phyloP scores from a whole-genome alignment of 129 eudicot genomes.

The Helianthus tuberosus region DNA sequence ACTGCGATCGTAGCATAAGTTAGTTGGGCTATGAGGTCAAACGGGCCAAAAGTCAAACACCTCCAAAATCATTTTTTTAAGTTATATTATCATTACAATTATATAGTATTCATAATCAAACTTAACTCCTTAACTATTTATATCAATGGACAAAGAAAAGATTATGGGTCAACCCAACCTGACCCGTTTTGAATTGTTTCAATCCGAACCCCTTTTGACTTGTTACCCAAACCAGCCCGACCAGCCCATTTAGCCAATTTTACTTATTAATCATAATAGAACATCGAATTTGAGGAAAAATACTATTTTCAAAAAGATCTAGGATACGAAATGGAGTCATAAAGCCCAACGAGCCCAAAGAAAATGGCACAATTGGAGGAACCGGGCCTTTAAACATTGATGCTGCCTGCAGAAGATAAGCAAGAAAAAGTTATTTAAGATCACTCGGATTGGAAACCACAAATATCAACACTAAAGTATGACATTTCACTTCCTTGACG shows the following conservation, averaged over 20 bases:
- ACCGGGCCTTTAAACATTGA: constrained; percentile 98
- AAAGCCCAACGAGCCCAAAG: constrained; percentile 94
- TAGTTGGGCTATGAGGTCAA: constrained; percentile 55
- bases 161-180: constrained; percentile 38
- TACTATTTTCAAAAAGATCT: constrained; percentile 18
- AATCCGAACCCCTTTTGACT: constrained; percentile 1
- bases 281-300: background rate
- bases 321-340: constrained; percentile 99
- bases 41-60: too few species aligned
- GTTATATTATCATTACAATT: constrained; percentile 52
- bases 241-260: constrained; percentile 3
- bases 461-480: constrained; percentile 1
- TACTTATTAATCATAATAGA: background rate
- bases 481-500: constrained; percentile 2
- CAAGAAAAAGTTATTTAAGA: background rate
- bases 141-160: too few species aligned
- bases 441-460: background rate
- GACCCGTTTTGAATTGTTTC: background rate
- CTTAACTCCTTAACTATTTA: too few species aligned
- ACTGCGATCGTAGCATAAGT: background rate
- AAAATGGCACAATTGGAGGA: constrained; percentile 96
- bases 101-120: too few species aligned
- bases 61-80: too few species aligned
- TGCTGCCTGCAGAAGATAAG: constrained; percentile 74
- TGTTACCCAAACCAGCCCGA: constrained; percentile 37